phyloP scores from a whole-genome alignment of 2,329 filamentous ascomycete genomes.

The Pestalotiopsis sp. region DNA sequence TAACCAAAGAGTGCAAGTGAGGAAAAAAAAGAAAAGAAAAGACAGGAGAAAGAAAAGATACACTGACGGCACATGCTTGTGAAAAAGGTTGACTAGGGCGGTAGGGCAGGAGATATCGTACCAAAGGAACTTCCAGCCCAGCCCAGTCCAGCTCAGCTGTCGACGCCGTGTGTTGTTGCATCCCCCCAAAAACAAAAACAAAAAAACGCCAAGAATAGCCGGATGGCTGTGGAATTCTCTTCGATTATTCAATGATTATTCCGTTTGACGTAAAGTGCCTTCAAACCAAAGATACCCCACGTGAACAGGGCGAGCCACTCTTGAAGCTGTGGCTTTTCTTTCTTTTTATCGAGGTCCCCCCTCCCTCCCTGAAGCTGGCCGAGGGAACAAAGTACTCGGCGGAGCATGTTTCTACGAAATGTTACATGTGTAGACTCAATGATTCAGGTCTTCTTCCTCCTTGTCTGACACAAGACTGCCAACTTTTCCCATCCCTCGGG shows the following conservation, averaged over 20 bases:
- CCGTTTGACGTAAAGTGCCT: neutral
- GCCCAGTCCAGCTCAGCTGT: neutral
- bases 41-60: neutral
- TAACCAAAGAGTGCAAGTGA: neutral
- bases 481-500: neutral
- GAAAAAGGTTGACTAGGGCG: neutral
- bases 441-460: neutral
- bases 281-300: neutral
- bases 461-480: neutral
- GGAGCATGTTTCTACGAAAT: neutral
- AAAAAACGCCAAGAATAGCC: neutral
- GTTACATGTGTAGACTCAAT: neutral
- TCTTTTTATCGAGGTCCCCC: neutral
- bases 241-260: neutral
- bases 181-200: neutral
- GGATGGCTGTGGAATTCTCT: neutral
- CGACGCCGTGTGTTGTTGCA: neutral
- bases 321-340: neutral
- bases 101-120: neutral
- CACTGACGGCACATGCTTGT: neutral
- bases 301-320: neutral
- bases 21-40: neutral
- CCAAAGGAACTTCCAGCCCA: neutral
- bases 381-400: neutral
- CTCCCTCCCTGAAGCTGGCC: neutral